These are phyloP conservation scores for Spatholobus suberectus DNA, from an alignment of 306 rosid species.

Conservation along the genomic window DNA sequence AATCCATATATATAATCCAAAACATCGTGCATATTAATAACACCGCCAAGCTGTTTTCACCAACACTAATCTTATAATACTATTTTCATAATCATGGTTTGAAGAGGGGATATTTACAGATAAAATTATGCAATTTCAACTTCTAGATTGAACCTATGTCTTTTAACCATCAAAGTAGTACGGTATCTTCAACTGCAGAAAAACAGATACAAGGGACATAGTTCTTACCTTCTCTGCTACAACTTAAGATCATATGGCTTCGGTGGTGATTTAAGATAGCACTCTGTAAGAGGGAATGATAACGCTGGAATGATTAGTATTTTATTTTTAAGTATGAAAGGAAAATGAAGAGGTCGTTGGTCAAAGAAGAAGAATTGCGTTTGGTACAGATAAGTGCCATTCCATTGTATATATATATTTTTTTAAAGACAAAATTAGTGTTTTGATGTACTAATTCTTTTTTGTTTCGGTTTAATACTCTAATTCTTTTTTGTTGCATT, in stretches of 20 bases:
- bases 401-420: neutral
- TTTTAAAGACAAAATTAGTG: neutral
- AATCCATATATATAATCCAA: neutral
- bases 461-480: too few relatives aligned
- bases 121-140: neutral
- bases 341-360: neutral
- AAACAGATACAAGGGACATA: neutral
- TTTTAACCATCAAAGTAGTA: too few relatives aligned
- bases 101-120: neutral
- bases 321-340: neutral
- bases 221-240: neutral
- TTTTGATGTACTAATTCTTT: too few relatives aligned
- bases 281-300: neutral
- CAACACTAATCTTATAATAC: neutral
- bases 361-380: neutral
- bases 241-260: neutral
- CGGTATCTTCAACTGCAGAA: neutral
- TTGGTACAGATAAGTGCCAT: neutral
- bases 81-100: neutral
- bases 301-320: neutral
- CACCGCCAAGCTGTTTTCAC: neutral
- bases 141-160: too few relatives aligned
- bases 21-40: too few relatives aligned
- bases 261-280: neutral
- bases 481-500: too few relatives aligned